phyloP scores from a whole-genome alignment of 225 moss, liverwort and hornwort genomes.

The Bryoerythrophyllum caledonicum region DNA sequence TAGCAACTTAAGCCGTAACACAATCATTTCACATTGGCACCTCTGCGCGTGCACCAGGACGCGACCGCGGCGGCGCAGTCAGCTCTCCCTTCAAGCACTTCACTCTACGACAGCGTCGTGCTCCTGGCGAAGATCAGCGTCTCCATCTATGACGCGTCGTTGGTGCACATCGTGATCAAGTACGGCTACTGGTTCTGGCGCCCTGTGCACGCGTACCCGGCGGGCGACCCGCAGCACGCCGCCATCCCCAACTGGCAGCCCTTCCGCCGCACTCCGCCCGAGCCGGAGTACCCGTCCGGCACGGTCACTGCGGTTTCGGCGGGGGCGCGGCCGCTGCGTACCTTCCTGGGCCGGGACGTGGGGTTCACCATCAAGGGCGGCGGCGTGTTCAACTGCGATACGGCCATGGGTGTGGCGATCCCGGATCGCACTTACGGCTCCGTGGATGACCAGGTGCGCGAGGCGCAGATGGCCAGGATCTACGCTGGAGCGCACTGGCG shows the following conservation, averaged over 20 bases:
- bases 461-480: slow-evolving; percentile 15
- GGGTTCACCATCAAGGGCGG: slow-evolving; percentile 5
- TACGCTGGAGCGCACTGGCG: slow-evolving; percentile 12
- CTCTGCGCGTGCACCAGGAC: neutral
- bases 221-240: slow-evolving; percentile 16
- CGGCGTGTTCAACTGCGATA: neutral
- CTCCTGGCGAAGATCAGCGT: slow-evolving; percentile 23
- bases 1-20: no score
- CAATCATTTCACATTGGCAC: no score
- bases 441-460: neutral
- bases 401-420: neutral
- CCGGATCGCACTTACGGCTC: neutral
- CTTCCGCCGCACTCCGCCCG: neutral
- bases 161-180: neutral
- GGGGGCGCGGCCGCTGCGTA: neutral
- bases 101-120: slow-evolving; percentile 11
- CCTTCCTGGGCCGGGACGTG: slow-evolving; percentile 6
- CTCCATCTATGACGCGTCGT: neutral
- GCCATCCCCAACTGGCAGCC: slow-evolving; percentile 16
- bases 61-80: neutral
- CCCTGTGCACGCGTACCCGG: slow-evolving; percentile 7
- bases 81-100: neutral
- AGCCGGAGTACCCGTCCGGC: slow-evolving; percentile 21
- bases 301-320: neutral
- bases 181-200: slow-evolving; percentile 22